Base-by-base conservation (phyloP, 495 filamentous ascomycete species). In the Podospora pseudopauciseta region DNA sequence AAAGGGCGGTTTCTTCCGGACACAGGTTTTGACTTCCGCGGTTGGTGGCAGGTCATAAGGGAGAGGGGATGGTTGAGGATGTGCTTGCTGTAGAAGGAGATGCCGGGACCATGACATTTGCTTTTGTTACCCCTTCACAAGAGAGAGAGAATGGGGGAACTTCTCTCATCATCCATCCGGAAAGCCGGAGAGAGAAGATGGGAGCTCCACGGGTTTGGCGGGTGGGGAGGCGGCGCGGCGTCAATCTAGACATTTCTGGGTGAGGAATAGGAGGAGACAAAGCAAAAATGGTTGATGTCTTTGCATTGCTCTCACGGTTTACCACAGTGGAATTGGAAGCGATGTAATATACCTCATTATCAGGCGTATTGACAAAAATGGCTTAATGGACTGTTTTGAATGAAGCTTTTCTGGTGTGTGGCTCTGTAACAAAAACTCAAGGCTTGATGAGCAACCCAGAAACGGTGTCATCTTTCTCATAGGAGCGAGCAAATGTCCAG, bases 1-100 rank as follows among this genome's bases (percentile, higher is more conserved):
- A 49, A 95, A 95, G 86, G 94, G 93, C 72, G 92, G 91, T 63
- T 95, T 96, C 85, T 95, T 96, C 85, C 84, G 92, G 75, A 92
- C 90, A 66, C 89, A 92, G 78, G 89, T 92, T 39, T 83, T 92
- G 68, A 91, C 75, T 72, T 84, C 85, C 28, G 85, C 85, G 28
- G 83, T 87, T 65, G 80, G 79, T 39, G 81, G 80, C 9, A 49
- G 39, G 39, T 49, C 39, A 70, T 78, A 79, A 71, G 67, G 39
- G 15, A 32, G 16, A 27, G n/a, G 34, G 27, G 5, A n/a, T 39
- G 7, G 57, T 5, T 27, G 59, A 27, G 59, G 18, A 32, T 18
- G 20, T 18, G 59, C 26, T 18, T 18, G 59, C 26, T 18, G 28
- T 32, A 32, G 59, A 27, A 61, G 18, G 55, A 58, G 55, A 58